phyloP scores from a whole-genome alignment of 805 yeast species.

The Kluyveromyces lactis region DNA sequence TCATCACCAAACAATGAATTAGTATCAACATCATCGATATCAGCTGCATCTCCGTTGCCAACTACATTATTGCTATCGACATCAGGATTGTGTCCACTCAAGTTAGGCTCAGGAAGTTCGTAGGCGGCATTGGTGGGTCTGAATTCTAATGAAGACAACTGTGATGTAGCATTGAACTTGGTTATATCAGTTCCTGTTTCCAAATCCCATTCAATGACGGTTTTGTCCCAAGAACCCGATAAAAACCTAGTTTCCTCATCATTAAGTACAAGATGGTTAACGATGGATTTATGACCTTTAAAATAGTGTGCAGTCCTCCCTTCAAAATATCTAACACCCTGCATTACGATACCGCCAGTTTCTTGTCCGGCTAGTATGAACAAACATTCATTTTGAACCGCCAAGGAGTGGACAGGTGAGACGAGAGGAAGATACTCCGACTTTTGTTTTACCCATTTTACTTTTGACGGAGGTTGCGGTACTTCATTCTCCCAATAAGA shows the following conservation, averaged over 20 bases:
- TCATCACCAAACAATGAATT: constrained; percentile 39
- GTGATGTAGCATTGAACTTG: constrained; percentile 56
- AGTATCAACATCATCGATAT: constrained; percentile 32
- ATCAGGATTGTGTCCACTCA: constrained; percentile 24
- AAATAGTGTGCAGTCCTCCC: constrained; percentile 77
- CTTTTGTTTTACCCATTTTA: constrained; percentile 24
- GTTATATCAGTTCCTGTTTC: constrained; percentile 50
- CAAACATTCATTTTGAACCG: constrained; percentile 69
- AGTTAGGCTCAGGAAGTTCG: constrained; percentile 28
- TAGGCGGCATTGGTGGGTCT: constrained; percentile 48
- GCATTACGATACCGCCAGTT: constrained; percentile 80
- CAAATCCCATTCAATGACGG: constrained; percentile 77
- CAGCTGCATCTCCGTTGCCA: not conserved
- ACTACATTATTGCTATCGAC: constrained; percentile 13
- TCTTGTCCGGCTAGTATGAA: constrained; percentile 81
- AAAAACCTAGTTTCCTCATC: constrained; percentile 53
- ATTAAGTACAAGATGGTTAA: constrained; percentile 62
- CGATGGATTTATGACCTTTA: constrained; percentile 59
- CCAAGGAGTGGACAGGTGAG: constrained; percentile 84
- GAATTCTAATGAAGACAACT: constrained; percentile 66
- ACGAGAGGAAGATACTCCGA: constrained; percentile 45
- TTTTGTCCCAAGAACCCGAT: constrained; percentile 89
- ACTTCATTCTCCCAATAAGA: constrained; percentile 97
- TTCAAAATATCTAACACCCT: constrained; percentile 74
- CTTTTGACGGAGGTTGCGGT: constrained; percentile 47